These are phyloP conservation scores for Pisolithus thermaeus DNA, from an alignment of 1,284 basidiomycete species.

Conservation along the genomic window DNA sequence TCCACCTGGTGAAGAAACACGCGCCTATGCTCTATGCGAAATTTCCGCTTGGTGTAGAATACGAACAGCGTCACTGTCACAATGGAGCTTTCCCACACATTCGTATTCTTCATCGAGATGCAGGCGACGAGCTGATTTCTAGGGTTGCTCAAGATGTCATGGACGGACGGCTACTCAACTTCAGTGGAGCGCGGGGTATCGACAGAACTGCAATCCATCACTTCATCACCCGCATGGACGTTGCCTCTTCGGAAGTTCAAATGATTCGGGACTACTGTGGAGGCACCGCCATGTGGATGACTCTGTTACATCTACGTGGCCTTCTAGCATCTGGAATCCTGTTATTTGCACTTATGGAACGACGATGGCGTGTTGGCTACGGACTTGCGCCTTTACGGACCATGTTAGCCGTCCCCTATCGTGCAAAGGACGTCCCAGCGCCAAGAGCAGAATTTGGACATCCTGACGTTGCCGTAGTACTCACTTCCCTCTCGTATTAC, in stretches of 20 bases:
- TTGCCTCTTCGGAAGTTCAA: background rate
- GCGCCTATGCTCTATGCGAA: background rate
- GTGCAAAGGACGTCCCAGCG: slow-evolving; percentile 48
- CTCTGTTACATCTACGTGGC: slow-evolving; percentile 40
- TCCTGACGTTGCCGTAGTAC: slow-evolving; percentile 42
- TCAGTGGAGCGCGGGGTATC: slow-evolving; percentile 12
- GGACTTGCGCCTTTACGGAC: slow-evolving; percentile 41
- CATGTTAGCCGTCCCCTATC: slow-evolving; percentile 47
- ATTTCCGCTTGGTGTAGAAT: slow-evolving; percentile 16
- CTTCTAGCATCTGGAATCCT: slow-evolving; percentile 40
- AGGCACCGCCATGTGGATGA: slow-evolving; percentile 23
- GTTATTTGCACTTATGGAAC: slow-evolving; percentile 34
- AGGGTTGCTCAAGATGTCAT: slow-evolving; percentile 20
- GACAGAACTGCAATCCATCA: slow-evolving; percentile 13
- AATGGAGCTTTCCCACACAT: slow-evolving; percentile 23
- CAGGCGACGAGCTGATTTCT: slow-evolving; percentile 16
- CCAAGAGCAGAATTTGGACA: slow-evolving; percentile 50
- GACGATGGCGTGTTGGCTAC: slow-evolving; percentile 49
- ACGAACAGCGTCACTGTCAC: background rate
- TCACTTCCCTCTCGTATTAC: slow-evolving; percentile 51
- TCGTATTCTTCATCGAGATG: slow-evolving; percentile 22
- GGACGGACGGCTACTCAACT: slow-evolving; percentile 16
- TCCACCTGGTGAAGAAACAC: slow-evolving; percentile 19
- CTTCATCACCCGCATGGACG: slow-evolving; percentile 13
- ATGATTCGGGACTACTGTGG: slow-evolving; percentile 12